These are phyloP conservation scores for Castanea crenata DNA, from an alignment of 306 rosid species.

Conservation along the genomic window DNA sequence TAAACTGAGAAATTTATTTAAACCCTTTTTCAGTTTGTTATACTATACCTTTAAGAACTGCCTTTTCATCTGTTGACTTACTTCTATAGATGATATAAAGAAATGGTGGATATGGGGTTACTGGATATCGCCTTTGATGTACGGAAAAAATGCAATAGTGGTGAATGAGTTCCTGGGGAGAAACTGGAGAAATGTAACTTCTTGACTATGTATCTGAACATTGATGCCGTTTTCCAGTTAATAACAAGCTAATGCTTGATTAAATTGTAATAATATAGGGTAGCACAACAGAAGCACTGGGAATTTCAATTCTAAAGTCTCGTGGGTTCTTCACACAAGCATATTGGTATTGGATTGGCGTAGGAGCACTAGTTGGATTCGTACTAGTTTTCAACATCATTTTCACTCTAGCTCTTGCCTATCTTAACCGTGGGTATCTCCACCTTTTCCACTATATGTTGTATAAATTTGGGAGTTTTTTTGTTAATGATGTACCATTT, in stretches of 20 bases:
- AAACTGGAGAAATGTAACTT: constrained; percentile 39
- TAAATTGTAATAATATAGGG: constrained; percentile 6
- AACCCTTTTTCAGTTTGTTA: not conserved
- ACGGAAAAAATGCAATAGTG: constrained; percentile 30
- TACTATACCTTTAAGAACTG: not conserved
- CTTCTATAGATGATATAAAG: constrained; percentile 23
- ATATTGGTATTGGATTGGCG: constrained; percentile 47
- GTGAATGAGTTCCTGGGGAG: constrained; percentile 39
- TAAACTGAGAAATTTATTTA: not conserved
- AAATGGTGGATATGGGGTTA: constrained; percentile 54
- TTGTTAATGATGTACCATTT: not conserved
- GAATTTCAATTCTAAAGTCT: constrained; percentile 30
- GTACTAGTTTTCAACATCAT: constrained; percentile 27
- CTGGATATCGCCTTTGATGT: constrained; percentile 47
- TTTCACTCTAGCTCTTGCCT: constrained; percentile 25
- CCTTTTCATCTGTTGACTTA: not conserved
- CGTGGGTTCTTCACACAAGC: constrained; percentile 31
- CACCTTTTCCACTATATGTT: not conserved
- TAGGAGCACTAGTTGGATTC: constrained; percentile 34
- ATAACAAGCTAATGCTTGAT: not conserved
- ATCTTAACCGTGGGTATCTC: constrained; percentile 36
- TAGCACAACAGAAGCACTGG: constrained; percentile 28
- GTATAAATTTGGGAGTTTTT: not conserved
- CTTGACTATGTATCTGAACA: not conserved
- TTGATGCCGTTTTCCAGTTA: not conserved